These are phyloP conservation scores for Clarireedia sp. DNA, from an alignment of 2,329 filamentous ascomycete genomes.

Conservation along the genomic window DNA sequence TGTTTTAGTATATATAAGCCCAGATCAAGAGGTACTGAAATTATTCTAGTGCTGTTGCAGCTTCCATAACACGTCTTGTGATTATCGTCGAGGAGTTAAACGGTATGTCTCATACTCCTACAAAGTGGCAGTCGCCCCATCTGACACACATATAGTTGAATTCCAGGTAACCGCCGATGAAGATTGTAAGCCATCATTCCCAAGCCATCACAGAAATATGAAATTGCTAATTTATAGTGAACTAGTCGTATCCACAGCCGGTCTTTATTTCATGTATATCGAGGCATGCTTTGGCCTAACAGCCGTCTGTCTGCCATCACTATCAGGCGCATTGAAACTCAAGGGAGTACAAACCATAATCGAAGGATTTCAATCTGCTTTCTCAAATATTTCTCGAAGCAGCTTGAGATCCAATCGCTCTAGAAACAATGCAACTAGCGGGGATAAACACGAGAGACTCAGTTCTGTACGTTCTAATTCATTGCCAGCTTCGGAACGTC, in stretches of 20 bases:
- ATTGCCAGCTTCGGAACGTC: background rate
- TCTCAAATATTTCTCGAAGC: slow-evolving; percentile 30
- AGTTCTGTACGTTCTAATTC: background rate
- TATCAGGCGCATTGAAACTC: background rate
- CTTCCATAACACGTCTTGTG: background rate
- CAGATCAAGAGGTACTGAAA: background rate
- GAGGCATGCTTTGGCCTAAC: background rate
- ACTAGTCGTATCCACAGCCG: background rate
- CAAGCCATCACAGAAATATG: background rate
- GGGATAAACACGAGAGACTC: background rate
- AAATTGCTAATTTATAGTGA: background rate
- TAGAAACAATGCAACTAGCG: background rate
- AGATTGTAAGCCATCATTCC: background rate
- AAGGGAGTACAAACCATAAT: background rate
- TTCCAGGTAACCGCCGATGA: background rate
- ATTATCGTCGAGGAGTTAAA: background rate
- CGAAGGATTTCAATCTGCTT: background rate
- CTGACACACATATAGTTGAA: background rate
- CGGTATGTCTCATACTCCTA: background rate
- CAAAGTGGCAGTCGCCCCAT: background rate
- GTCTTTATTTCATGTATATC: background rate
- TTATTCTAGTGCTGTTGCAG: background rate
- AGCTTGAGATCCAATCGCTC: background rate
- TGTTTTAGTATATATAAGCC: background rate
- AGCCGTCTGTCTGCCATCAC: background rate